Conservation (phyloP, 2,329 filamentous ascomycete species). For the Apiospora hydei region DNA sequence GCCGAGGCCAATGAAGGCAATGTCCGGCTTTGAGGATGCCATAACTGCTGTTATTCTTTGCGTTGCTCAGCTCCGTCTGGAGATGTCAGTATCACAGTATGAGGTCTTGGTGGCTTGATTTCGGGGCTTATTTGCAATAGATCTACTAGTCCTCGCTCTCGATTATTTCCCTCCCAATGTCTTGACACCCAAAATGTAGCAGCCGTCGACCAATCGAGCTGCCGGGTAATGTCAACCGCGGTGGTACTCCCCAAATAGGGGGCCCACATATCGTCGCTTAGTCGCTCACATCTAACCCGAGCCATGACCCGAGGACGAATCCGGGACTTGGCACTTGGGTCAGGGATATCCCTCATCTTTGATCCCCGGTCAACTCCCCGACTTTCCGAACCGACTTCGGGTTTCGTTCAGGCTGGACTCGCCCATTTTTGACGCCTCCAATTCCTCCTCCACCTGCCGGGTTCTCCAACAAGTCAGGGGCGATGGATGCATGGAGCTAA, state of each 20-base stretch:
- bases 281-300: slow-evolving; percentile 11
- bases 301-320: background rate
- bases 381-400: slow-evolving; percentile 6
- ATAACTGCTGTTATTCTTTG: background rate
- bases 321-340: background rate
- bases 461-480: slow-evolving; percentile 5
- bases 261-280: slow-evolving; percentile 9
- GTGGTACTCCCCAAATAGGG: background rate
- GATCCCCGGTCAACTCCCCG: background rate
- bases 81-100: background rate
- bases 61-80: background rate
- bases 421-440: background rate
- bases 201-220: background rate
- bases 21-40: slow-evolving; percentile 41
- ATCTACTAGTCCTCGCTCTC: background rate
- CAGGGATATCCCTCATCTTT: background rate
- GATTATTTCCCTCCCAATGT: too few species aligned
- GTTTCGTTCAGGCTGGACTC: background rate
- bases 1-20: slow-evolving; percentile 78
- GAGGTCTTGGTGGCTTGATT: background rate
- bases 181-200: background rate
- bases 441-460: background rate
- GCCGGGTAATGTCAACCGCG: slow-evolving; percentile 11
- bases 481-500: background rate
- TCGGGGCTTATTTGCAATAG: background rate